These are phyloP conservation scores for Begonia fuchsioides DNA, from an alignment of 306 rosid species.

Conservation along the genomic window DNA sequence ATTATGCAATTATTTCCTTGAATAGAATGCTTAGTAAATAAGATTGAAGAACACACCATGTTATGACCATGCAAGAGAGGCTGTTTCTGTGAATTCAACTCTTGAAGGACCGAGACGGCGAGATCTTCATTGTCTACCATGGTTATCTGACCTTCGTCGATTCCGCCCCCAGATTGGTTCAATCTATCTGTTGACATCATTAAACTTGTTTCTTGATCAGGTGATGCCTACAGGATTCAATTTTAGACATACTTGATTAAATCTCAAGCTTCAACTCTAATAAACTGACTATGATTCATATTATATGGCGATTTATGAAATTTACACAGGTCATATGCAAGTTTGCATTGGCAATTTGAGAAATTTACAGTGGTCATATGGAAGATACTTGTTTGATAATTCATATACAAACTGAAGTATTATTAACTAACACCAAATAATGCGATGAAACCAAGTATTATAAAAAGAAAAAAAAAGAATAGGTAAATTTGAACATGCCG, in stretches of 20 bases:
- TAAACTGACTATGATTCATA: no score
- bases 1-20: neutral
- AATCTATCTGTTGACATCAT: slow-evolving; percentile 70
- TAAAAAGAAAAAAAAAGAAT: neutral
- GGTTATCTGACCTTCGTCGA: slow-evolving; percentile 78
- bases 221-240: slow-evolving; percentile 50
- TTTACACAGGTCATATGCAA: no score
- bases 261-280: no score
- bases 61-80: slow-evolving; percentile 70
- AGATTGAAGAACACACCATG: slow-evolving; percentile 29
- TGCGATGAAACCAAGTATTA: no score
- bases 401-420: no score
- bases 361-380: no score
- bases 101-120: slow-evolving; percentile 93
- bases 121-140: slow-evolving; percentile 98
- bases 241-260: neutral
- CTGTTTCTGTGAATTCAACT: slow-evolving; percentile 87
- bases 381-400: no score
- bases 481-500: slow-evolving; percentile 27
- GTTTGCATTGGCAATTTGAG: no score
- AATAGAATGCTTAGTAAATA: neutral
- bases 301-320: no score
- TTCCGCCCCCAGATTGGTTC: slow-evolving; percentile 62
- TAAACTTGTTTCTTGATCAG: slow-evolving; percentile 74
- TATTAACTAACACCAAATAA: no score